Evolutionary conservation across 2,329 filamentous ascomycete genomes (phyloP), one percentile per base, ranked within the genome.

Genomic region (Verruconis gallopava): DNA sequence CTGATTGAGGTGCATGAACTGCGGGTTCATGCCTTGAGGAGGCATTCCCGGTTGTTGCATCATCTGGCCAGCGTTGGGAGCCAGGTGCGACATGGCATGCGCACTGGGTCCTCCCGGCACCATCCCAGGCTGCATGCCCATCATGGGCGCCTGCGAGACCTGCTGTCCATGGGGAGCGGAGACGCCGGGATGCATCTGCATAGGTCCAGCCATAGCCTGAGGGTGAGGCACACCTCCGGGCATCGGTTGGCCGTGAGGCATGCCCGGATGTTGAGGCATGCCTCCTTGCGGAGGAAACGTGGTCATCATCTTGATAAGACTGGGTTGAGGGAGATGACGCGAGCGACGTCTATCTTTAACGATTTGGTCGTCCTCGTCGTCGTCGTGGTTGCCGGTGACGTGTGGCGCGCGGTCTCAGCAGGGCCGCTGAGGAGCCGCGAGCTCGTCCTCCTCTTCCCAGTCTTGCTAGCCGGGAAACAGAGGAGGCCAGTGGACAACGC

Each of bases 111-210:
- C 64, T 20, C 55, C 55, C 22, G 57, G 57, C 45, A 74, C 74
- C 42, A 68, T 70, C 47, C 79, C 75, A 21, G 79, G 79, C 48
- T 81, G 80, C 76, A 88, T 84, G 44, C 73, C 78, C 80, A 88
- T 85, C 70, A 86, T 74, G 44, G 77, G 72, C 37, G 73, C 74
- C 53, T 82, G 79, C 56, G 77, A 83, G 49, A 84, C 78, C 56
- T 83, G 80, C 38, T 74, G 72, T 47, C 73, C 75, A 50, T 76
- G 77, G 15, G 81, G 79, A 25, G 75, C 80, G 44, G 81, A 82
- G 20, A 81, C 81, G 47, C 73, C 77, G 65, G 83, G 81, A 51
- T 82, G 79, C 61, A 78, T 74, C 60, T 83, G 80, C 58, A 81
- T 81, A 50, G 73, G 75, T 49, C 80, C 79, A 41, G 68, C 71